Conservation (phyloP, 116 monocot species). For the Papilionanthe hybrid region DNA sequence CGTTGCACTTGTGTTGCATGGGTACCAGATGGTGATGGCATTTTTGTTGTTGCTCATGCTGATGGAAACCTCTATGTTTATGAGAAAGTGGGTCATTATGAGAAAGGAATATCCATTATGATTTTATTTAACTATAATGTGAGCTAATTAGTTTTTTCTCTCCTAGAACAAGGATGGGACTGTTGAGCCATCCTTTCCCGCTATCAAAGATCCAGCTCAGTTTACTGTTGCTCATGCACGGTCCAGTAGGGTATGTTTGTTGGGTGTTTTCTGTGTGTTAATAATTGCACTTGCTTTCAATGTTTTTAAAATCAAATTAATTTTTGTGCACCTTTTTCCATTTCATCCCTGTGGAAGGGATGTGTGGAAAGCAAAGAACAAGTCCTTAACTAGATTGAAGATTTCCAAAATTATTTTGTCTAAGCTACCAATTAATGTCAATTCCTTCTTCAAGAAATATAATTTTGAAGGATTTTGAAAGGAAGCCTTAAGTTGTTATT, state of each 20-base stretch:
- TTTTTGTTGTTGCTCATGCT: conserved; percentile 82
- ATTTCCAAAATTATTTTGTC: too few species aligned
- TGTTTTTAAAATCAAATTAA: background rate
- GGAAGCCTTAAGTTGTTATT: background rate
- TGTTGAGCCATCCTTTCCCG: conserved; percentile 76
- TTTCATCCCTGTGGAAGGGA: too few species aligned
- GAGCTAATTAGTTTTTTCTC: background rate
- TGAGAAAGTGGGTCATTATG: conserved; percentile 58
- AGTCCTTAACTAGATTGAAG: too few species aligned
- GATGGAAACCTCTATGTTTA: conserved; percentile 96
- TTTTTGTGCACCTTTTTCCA: background rate
- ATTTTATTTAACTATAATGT: background rate
- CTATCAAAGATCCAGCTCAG: conserved; percentile 72
- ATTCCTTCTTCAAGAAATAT: too few species aligned
- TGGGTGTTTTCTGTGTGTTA: background rate
- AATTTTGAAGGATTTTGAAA: background rate
- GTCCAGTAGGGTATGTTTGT: conserved; percentile 73
- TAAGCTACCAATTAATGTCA: too few species aligned
- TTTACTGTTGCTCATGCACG: conserved; percentile 79
- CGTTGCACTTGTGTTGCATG: conserved; percentile 81
- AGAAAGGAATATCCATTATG: background rate
- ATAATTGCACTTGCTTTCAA: background rate
- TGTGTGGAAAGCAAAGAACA: too few species aligned
- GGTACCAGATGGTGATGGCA: conserved; percentile 73
- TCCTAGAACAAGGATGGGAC: conserved; percentile 78